Base-by-base conservation (phyloP, 2,329 filamentous ascomycete genomes). In the Cladobotryum mycophilum region DNA sequence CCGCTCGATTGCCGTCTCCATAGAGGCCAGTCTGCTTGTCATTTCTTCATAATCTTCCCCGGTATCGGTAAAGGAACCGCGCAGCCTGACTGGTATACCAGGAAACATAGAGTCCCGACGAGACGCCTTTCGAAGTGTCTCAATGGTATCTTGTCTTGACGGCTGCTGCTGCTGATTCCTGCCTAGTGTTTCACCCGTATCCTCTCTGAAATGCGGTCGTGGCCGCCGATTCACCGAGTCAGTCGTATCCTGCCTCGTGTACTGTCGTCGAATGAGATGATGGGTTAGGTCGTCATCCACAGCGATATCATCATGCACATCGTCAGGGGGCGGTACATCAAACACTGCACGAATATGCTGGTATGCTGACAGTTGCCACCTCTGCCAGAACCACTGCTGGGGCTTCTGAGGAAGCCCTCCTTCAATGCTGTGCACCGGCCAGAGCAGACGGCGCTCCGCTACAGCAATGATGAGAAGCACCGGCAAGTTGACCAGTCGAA, bases 401-500 rank as follows among this genome's bases (percentile, higher is more conserved):
- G 58, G 59, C 45, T 54, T 56, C 11, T 60, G 58, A 37, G 49
- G 49, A 49, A 59, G 56, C 14, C 55, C 47, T 45, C 53, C 30
- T 46, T 57, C 51, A 53, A 47, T 15, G 52, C 38, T 41, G 57
- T 58, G 14, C 2, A 55, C 60, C 42, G 63, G 67, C 85, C 86
- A 89, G 14, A 91, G 76, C 9, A 81, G 72, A 5, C 79, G 78
- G 46, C 89, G 81, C 67, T 95, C 89, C 55, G 84, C 78, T 17
- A 84, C 69, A 15, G 84, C 81, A 53, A 95, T 86, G 53, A 85
- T 59, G 4, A 92, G 75, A 2, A 95, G 74, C 5, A 91, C 72
- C 0, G 89, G 89, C 2, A 87, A 75, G 65, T 93, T 93, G 60
- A 91, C 76, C 8, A 83, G 70, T 36, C 88, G 82, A 18, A 93